Evolutionary conservation across 2,329 filamentous ascomycete species (phyloP), one percentile per base, ranked within the genome.

Genomic region (Aspergillus pseudotamarii): DNA sequence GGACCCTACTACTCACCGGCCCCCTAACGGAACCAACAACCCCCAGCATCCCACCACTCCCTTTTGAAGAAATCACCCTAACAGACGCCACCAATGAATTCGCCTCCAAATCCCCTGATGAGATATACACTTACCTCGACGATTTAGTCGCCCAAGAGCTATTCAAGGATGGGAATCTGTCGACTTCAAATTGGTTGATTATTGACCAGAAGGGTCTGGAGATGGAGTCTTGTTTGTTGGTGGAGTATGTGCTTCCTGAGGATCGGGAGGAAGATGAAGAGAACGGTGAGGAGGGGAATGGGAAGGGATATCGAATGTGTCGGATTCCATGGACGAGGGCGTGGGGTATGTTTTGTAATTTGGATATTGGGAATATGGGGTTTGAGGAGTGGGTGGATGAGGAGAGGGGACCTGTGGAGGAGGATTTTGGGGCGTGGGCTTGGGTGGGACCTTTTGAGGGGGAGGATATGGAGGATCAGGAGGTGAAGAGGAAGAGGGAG

Each of bases 321-420:
- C 32, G 45, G 21, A n/a, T 59, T 14, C 57, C 57, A 21, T 59
- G 57, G 45, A 8, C 23, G 10, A 19, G 26, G 21, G 32, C 57
- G 3, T 59, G 57, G 57, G 5, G 5, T 5, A 59, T 59, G 57
- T 51, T 59, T 30, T 23, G 26, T 34, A 59, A 59, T 43, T 19
- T 59, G 45, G 57, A 59, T n/a, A 38, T 59, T 12, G 45, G 16
- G 12, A 59, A 59, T 59, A 59, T 59, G 57, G 57, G n/a, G 4
- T 59, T 59, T 30, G 57, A 59, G 21, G 45, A 51, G 12, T 59
- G 45, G 45, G 57, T 59, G 30, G 32, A 59, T 11, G 57, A 59
- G 50, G 28, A 53, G 8, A 8, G 26, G 9, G 50, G 50, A 6
- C 50, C 50, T 10, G 50, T 34, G 8, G 28, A 53, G 28, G 50